Base-by-base conservation (phyloP, 1,139 yeast genomes). In the Tardiomyces depauwii region DNA sequence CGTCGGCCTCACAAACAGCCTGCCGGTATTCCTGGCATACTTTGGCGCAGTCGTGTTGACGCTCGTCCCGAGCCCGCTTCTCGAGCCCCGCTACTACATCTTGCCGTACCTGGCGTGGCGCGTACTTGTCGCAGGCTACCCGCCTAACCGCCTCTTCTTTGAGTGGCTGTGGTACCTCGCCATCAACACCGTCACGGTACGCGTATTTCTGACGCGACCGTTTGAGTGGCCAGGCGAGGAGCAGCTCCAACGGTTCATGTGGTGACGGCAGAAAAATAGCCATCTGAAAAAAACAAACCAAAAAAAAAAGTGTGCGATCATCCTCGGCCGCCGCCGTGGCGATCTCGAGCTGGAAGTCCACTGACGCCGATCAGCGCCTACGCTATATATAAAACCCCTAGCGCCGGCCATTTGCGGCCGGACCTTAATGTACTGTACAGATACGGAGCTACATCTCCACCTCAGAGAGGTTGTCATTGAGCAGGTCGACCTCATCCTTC, bases 51-150 rank as follows among this genome's bases (percentile, higher is more conserved):
- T 76, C 0, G 57, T 73, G 2, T 61, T 78, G 2, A 82, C 93
- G 0, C 70, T 91, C 23, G 76, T 83, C 0, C 96, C 97, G 13
- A 81, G 95, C 0, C 97, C 98, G 10, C 69, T 91, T 51, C 79
- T 93, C 57, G 99, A 91, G 62, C 96, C 96, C 42, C 75, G 98
- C 46, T 91, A 93, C 63, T 91, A 82, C 62, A 83, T 91, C 44
- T 59, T 86, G 2, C 97, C 98, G 2, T 78, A 78, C 58, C 61
- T 84, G 13, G 60, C 88, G 36, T 88, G 89, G 78, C 73, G 96
- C 2, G 40, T 50, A 5, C 41, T 42, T 13, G 36, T 41, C 18
- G 39, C 39, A 16, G 38, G 45, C 25, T 30, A 18, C 21, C 39
- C 30, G 18, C 28, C 46, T 13, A 42, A 43, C 40, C 71, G 82